Conservation (phyloP, 2,329 filamentous ascomycete species). For the Colletotrichum sp. region DNA sequence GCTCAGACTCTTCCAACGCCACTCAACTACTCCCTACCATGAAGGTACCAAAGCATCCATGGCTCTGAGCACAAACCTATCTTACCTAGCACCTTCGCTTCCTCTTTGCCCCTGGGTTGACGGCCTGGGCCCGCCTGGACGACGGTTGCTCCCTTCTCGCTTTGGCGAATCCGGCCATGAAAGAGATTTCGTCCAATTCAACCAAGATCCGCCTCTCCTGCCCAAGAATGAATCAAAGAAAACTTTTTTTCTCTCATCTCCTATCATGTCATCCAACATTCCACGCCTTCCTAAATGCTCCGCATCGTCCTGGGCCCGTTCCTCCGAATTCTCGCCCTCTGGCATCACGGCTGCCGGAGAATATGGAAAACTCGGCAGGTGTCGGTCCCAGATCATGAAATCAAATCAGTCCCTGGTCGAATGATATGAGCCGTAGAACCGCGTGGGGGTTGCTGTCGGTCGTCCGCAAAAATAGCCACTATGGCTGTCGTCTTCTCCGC, state of each 20-base stretch:
- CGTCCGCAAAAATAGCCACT: conserved; percentile 8
- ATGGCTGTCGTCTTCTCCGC: conserved; percentile 11
- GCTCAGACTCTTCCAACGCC: background rate
- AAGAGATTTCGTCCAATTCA: background rate
- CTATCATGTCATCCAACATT: background rate
- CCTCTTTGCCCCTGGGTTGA: background rate
- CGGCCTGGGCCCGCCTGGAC: background rate
- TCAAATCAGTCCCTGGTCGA: conserved; percentile 5
- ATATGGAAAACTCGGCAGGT: background rate
- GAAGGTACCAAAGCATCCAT: background rate
- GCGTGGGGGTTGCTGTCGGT: conserved; percentile 10
- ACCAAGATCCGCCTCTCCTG: background rate
- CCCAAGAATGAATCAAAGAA: background rate
- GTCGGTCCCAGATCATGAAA: background rate
- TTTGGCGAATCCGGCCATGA: background rate
- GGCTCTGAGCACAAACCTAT: background rate
- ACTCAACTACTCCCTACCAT: background rate
- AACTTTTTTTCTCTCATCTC: background rate
- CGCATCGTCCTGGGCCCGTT: background rate
- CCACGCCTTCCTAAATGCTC: conserved; percentile 6
- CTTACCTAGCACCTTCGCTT: background rate
- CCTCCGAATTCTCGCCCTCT: background rate
- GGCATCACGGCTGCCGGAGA: background rate
- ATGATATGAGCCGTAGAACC: conserved; percentile 6
- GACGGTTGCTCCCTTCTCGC: background rate